phyloP scores from a whole-genome alignment of 805 yeast genomes.

The Ogataea philodendri region DNA sequence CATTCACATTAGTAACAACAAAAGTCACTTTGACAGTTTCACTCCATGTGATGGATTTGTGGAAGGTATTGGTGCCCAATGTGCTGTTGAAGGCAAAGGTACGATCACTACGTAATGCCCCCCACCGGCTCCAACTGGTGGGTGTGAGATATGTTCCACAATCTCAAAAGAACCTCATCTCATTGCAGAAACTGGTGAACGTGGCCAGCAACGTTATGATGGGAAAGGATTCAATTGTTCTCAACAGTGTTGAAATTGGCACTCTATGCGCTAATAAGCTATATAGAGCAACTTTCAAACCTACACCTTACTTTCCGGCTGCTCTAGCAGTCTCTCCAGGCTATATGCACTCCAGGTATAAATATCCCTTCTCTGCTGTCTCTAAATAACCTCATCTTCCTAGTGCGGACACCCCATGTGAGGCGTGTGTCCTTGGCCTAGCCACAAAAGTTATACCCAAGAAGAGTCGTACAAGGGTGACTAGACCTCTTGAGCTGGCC shows the following conservation, averaged over 20 bases:
- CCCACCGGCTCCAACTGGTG: not conserved
- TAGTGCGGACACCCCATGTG: constrained; percentile 1
- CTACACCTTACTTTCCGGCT: too few relatives aligned
- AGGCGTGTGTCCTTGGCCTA: too few relatives aligned
- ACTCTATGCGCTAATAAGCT: too few relatives aligned
- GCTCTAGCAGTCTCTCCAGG: too few relatives aligned
- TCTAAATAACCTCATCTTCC: too few relatives aligned
- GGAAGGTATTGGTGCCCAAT: not conserved
- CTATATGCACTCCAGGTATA: too few relatives aligned
- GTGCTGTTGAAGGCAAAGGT: constrained; percentile 1
- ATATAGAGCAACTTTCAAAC: too few relatives aligned
- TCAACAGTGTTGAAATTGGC: not conserved
- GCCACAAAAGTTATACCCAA: not conserved
- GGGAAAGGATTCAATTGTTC: not conserved
- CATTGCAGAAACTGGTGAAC: constrained; percentile 1
- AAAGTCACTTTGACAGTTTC: constrained; percentile 2
- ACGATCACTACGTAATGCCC: not conserved
- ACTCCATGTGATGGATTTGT: not conserved
- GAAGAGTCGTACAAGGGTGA: not conserved
- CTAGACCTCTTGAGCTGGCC: not conserved
- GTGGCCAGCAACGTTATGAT: not conserved
- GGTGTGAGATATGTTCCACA: constrained; percentile 1
- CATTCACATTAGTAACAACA: constrained; percentile 3
- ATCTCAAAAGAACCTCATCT: not conserved
- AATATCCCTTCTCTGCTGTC: too few relatives aligned